phyloP scores from a whole-genome alignment of 2,329 filamentous ascomycete species.

The Hortaea werneckii region DNA sequence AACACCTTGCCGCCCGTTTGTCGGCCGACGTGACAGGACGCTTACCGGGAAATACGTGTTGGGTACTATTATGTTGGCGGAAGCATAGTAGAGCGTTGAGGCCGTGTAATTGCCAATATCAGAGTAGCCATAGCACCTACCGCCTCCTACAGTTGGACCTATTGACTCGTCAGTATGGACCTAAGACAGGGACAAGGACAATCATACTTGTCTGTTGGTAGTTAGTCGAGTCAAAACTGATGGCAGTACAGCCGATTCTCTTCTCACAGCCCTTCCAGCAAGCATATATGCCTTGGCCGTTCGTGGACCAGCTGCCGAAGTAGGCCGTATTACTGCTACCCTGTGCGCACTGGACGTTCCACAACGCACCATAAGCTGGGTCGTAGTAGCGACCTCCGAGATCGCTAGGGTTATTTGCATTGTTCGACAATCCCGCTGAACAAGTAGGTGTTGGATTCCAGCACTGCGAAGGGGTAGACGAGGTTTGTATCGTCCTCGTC shows the following conservation, averaged over 20 bases:
- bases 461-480: slow-evolving; percentile 7
- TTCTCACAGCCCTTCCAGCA: slow-evolving; percentile 13
- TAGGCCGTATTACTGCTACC: neutral
- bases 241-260: slow-evolving; percentile 7
- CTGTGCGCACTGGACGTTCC: slow-evolving; percentile 9
- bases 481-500: neutral
- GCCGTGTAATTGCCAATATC: neutral
- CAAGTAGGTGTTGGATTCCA: slow-evolving; percentile 5
- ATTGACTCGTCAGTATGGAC: slow-evolving; percentile 1
- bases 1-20: too few species aligned
- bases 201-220: neutral
- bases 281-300: slow-evolving; percentile 8
- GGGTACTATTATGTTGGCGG: neutral
- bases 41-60: slow-evolving; percentile 1
- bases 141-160: slow-evolving; percentile 1
- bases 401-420: neutral
- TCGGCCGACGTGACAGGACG: neutral
- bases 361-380: slow-evolving; percentile 6
- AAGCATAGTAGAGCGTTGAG: neutral
- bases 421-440: slow-evolving; percentile 1
- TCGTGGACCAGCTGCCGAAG: slow-evolving; percentile 2
- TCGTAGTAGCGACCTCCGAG: slow-evolving; percentile 9
- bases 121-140: slow-evolving; percentile 3
- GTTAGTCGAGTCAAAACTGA: slow-evolving; percentile 1
- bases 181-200: neutral